phyloP scores from a whole-genome alignment of 2,329 filamentous ascomycete species.

The Teratosphaeria nubilosa region DNA sequence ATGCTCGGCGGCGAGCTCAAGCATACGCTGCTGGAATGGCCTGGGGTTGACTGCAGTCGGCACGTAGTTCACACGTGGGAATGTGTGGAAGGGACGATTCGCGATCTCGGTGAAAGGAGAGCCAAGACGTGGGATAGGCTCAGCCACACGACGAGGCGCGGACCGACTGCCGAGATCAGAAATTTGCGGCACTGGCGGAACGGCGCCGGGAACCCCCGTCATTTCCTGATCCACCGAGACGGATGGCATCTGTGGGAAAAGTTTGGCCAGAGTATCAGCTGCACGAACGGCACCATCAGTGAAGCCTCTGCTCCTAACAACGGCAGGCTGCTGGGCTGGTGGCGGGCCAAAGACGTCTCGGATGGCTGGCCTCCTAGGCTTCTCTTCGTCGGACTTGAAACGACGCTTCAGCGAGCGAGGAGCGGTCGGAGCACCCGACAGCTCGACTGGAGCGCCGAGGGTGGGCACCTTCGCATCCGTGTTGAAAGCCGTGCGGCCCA shows the following conservation, averaged over 20 bases:
- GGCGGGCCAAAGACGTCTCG: constrained; percentile 36
- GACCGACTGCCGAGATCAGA: constrained; percentile 17
- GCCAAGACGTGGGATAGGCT: constrained; percentile 35
- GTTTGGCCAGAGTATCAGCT: constrained; percentile 40
- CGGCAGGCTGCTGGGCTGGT: constrained; percentile 43
- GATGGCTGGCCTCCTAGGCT: constrained; percentile 34
- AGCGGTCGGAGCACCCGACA: constrained; percentile 42
- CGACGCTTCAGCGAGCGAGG: constrained; percentile 48
- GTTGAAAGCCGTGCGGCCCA: constrained; percentile 23
- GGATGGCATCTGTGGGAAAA: constrained; percentile 39
- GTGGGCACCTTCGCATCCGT: constrained; percentile 14
- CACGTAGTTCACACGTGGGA: constrained; percentile 31
- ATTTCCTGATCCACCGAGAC: constrained; percentile 18
- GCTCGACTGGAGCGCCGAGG: constrained; percentile 44
- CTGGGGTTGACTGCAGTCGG: constrained; percentile 17
- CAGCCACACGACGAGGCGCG: constrained; percentile 27
- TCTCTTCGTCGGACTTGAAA: constrained; percentile 43
- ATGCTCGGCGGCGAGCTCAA: constrained; percentile 18
- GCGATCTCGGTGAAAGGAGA: constrained; percentile 37
- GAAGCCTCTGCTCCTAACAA: constrained; percentile 51
- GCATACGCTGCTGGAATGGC: constrained; percentile 23
- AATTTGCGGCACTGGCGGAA: constrained; percentile 2
- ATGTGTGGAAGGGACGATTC: constrained; percentile 33
- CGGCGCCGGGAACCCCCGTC: constrained; percentile 17
- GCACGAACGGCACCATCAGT: constrained; percentile 48